A percentile compares a stretch with the other conserved stretches of the same genome.
phyloP scores from a whole-genome alignment of 495 filamentous ascomycete species.

The Entonaema liquescens region DNA sequence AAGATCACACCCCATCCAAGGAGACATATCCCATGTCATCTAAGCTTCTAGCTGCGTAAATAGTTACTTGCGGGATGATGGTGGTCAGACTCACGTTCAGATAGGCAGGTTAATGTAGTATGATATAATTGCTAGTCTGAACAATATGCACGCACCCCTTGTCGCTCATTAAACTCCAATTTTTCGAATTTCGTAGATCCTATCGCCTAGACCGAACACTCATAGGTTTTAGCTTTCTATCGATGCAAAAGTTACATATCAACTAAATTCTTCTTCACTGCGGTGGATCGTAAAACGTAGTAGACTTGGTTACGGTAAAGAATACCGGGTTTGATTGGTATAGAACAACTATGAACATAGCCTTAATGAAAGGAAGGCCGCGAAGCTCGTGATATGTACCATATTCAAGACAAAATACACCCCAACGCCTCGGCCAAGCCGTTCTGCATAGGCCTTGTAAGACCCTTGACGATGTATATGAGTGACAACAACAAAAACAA shows the following conservation, averaged over 20 bases:
- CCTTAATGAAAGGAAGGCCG: constrained; percentile 32
- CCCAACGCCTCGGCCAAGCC: constrained; percentile 25
- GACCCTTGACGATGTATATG: background rate
- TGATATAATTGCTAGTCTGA: constrained; percentile 1
- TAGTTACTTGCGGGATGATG: background rate
- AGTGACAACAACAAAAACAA: background rate
- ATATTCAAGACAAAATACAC: constrained; percentile 11
- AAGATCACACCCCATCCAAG: background rate
- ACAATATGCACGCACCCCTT: background rate
- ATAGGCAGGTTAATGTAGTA: background rate
- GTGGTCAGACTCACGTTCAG: background rate
- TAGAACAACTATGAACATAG: constrained; percentile 15
- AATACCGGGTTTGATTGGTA: constrained; percentile 14
- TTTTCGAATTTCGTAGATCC: background rate
- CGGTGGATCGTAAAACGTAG: background rate
- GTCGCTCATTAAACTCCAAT: background rate
- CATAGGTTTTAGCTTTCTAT: background rate
- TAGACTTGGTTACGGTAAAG: background rate
- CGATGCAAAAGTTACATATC: background rate
- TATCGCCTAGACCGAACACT: background rate
- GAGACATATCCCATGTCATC: background rate
- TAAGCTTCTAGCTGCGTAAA: background rate
- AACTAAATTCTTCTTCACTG: background rate
- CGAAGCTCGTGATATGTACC: constrained; percentile 35
- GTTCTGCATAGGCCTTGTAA: constrained; percentile 8